These are phyloP conservation scores for Mortierella claussenii DNA, from an alignment of 192 early-diverging fungal species.

Conservation along the genomic window DNA sequence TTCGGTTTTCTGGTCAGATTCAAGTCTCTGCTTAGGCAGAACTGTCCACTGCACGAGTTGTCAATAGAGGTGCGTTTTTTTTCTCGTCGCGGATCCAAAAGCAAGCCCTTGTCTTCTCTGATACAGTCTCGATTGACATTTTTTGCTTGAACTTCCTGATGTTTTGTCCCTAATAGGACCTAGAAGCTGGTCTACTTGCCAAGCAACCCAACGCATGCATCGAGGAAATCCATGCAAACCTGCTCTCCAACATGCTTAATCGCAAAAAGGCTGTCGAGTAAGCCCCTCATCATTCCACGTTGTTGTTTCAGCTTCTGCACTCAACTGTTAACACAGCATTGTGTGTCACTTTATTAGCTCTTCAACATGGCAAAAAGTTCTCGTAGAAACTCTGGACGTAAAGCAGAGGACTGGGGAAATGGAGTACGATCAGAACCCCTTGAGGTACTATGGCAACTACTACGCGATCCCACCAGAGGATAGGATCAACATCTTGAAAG, in stretches of 20 bases:
- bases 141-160: too few relatives aligned
- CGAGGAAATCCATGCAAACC: constrained; percentile 40
- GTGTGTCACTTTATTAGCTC: constrained; percentile 18
- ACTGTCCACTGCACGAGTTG: constrained; percentile 32
- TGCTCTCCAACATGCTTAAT: constrained; percentile 48
- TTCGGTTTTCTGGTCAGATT: constrained; percentile 46
- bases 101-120: too few relatives aligned
- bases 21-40: constrained; percentile 24
- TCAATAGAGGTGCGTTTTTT: constrained; percentile 26
- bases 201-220: constrained; percentile 24
- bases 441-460: constrained; percentile 31
- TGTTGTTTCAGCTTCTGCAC: too few relatives aligned
- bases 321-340: too few relatives aligned
- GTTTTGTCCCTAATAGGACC: constrained; percentile 31
- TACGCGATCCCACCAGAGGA: constrained; percentile 24
- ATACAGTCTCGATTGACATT: too few relatives aligned
- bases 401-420: constrained; percentile 32
- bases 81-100: too few relatives aligned
- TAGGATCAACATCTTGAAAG: constrained; percentile 31
- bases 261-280: constrained; percentile 51
- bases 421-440: constrained; percentile 31
- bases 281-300: neutral
- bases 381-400: constrained; percentile 31
- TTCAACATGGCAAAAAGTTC: constrained; percentile 36
- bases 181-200: constrained; percentile 33